These are phyloP conservation scores for Phytophthora lateralis DNA, from an alignment of 352 stramenopile species.

Conservation along the genomic window DNA sequence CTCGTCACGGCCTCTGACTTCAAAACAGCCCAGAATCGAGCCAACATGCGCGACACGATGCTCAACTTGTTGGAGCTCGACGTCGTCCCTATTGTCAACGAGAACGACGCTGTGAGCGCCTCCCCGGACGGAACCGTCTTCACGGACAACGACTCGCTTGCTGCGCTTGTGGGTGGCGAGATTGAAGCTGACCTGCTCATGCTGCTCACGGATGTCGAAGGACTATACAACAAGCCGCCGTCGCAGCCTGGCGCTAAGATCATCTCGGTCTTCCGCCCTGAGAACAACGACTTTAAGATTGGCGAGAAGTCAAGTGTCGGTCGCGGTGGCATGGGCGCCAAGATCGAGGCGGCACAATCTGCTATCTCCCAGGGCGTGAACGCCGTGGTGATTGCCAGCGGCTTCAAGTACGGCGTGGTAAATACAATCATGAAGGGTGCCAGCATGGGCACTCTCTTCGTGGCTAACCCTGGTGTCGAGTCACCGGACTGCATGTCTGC, in stretches of 20 bases:
- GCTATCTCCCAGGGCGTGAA: conserved; percentile 91
- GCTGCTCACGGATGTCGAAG: conserved; percentile 97
- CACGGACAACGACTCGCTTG: conserved; percentile 96
- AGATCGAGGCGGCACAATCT: conserved; percentile 91
- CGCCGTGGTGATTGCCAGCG: conserved; percentile 93
- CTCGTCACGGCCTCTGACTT: conserved; percentile 85
- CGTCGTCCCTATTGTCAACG: conserved; percentile 98
- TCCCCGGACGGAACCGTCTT: conserved; percentile 86
- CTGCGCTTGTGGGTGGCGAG: conserved; percentile 86
- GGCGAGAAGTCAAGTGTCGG: conserved; percentile 84
- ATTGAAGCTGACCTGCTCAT: conserved; percentile 95
- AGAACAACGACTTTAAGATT: conserved; percentile 70
- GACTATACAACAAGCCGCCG: conserved; percentile 93
- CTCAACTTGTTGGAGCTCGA: conserved; percentile 94
- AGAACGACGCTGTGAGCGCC: conserved; percentile 97
- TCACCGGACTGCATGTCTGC: conserved; percentile 47
- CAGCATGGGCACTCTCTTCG: conserved; percentile 87
- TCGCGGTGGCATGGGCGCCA: conserved; percentile 95
- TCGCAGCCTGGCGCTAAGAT: conserved; percentile 78
- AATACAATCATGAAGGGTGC: conserved; percentile 85
- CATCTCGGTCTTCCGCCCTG: conserved; percentile 72
- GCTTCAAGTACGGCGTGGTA: conserved; percentile 93
- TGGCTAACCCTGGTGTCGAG: conserved; percentile 62
- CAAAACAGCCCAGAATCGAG: conserved; percentile 83
- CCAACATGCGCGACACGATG: conserved; percentile 90